These are phyloP conservation scores for Zalaria obscura DNA, from an alignment of 2,329 filamentous ascomycete genomes.

Conservation along the genomic window DNA sequence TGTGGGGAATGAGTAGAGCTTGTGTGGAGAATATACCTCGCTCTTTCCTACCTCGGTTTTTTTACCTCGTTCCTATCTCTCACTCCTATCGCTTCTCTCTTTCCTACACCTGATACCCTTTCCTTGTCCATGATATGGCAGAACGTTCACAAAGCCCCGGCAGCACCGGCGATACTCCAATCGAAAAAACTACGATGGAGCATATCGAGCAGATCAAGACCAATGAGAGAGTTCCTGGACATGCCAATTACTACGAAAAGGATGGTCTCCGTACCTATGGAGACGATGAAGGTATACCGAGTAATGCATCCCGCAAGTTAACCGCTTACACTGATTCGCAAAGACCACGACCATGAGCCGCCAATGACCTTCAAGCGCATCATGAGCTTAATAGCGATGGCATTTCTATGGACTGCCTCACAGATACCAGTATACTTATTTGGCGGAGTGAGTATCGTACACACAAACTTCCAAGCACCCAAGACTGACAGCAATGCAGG, in stretches of 20 bases:
- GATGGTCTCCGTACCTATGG: slow-evolving; percentile 30
- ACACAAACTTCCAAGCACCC: too few species aligned
- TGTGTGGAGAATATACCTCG: too few species aligned
- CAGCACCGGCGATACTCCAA: background rate
- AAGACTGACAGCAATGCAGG: slow-evolving; percentile 8
- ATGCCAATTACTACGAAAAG: slow-evolving; percentile 33
- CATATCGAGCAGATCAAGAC: slow-evolving; percentile 22
- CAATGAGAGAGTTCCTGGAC: slow-evolving; percentile 20
- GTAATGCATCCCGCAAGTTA: background rate
- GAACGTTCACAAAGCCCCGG: background rate
- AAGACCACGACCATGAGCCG: slow-evolving; percentile 24
- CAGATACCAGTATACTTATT: slow-evolving; percentile 41
- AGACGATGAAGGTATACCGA: slow-evolving; percentile 22
- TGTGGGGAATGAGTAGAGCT: too few species aligned
- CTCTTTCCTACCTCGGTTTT: background rate
- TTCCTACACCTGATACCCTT: background rate
- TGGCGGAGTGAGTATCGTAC: slow-evolving; percentile 15
- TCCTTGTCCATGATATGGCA: background rate
- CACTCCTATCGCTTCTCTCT: background rate
- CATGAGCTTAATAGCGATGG: slow-evolving; percentile 43
- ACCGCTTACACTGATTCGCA: background rate
- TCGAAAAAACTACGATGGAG: slow-evolving; percentile 3
- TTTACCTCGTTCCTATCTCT: background rate
- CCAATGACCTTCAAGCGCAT: slow-evolving; percentile 35
- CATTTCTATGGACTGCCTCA: slow-evolving; percentile 46